phyloP scores from a whole-genome alignment of 202 grass and related monocot genomes.

The Carex sylvatica region DNA sequence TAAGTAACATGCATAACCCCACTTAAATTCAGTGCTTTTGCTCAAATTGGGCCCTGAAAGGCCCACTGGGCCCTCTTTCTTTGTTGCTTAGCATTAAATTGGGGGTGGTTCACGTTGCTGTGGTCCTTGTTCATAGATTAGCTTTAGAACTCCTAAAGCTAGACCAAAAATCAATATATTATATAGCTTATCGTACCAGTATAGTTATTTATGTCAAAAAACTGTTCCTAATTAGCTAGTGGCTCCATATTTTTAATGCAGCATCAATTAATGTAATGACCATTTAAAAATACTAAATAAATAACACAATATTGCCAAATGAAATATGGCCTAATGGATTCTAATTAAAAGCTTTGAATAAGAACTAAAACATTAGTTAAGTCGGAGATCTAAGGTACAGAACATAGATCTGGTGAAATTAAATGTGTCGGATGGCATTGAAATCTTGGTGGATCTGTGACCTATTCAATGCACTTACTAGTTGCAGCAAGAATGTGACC shows the following conservation, averaged over 20 bases:
- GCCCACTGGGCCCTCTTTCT: background rate
- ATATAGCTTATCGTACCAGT: background rate
- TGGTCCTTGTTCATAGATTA: constrained; percentile 14
- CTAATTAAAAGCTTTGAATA: background rate
- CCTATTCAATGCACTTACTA: constrained; percentile 8
- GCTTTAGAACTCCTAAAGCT: background rate
- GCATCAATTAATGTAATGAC: background rate
- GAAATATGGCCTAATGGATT: background rate
- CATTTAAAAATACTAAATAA: background rate
- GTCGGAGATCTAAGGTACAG: constrained; percentile 16
- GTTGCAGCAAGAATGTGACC: constrained; percentile 28
- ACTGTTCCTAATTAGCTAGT: background rate
- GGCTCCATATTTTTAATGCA: background rate
- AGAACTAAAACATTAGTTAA: constrained; percentile 8
- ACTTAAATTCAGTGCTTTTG: constrained; percentile 3
- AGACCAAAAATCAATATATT: background rate
- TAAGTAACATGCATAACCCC: constrained; percentile 1
- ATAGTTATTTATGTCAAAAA: background rate
- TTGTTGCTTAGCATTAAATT: constrained; percentile 16
- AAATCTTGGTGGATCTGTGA: constrained; percentile 28
- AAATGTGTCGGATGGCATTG: constrained; percentile 27
- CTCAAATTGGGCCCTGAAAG: background rate
- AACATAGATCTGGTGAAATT: constrained; percentile 30
- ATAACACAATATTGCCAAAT: background rate
- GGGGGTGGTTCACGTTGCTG: background rate